These are phyloP conservation scores for Globisporangium nunn DNA, from an alignment of 352 stramenopile genomes.

Conservation along the genomic window DNA sequence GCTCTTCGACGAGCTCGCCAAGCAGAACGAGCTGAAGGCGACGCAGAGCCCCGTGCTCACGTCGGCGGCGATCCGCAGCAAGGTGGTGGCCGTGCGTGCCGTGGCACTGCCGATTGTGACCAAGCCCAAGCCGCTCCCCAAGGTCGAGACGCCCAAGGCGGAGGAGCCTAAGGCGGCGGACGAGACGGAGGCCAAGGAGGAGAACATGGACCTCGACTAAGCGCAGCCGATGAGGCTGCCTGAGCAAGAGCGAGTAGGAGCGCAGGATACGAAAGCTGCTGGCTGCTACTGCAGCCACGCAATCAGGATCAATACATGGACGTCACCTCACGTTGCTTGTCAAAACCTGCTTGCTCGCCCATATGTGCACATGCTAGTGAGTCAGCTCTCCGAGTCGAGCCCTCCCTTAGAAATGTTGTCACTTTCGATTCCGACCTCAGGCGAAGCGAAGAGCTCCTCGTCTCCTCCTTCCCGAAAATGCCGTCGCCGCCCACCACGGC, in stretches of 20 bases:
- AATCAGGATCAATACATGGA: no score
- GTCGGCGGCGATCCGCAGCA: conserved; percentile 82
- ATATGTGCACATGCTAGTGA: no score
- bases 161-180: conserved; percentile 20
- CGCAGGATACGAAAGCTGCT: neutral
- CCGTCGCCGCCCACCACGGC: no score
- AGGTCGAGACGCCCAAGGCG: conserved; percentile 57
- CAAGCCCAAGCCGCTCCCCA: conserved; percentile 92
- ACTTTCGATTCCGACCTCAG: no score
- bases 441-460: neutral
- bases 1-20: conserved; percentile 95
- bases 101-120: conserved; percentile 92
- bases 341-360: no score
- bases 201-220: conserved; percentile 89
- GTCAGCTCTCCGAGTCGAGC: no score
- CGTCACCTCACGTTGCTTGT: no score
- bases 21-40: conserved; percentile 85
- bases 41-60: conserved; percentile 91
- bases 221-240: neutral
- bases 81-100: conserved; percentile 87
- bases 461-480: neutral
- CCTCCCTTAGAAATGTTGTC: no score
- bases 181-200: conserved; percentile 36
- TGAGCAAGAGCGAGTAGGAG: neutral
- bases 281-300: no score